A percentile compares a stretch with the other conserved stretches of the same genome.
Evolutionary conservation across 2,329 filamentous ascomycete species (phyloP).

Genomic region (Neurospora sp.): DNA sequence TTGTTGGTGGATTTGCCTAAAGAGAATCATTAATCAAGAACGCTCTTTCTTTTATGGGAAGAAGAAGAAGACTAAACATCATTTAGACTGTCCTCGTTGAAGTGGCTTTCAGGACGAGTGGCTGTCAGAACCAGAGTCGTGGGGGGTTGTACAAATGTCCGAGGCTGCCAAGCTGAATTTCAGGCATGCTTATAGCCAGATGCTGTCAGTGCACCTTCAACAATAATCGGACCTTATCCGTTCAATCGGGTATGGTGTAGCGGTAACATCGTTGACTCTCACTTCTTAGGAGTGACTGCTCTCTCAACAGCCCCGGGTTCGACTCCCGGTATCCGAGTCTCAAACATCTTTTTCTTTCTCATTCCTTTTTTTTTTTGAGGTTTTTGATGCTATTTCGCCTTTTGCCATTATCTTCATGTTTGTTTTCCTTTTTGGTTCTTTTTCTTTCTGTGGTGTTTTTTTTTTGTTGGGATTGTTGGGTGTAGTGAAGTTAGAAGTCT

Average conservation of each 20-base stretch:
- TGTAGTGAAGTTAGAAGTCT: neutral
- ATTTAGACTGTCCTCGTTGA: too few relatives aligned
- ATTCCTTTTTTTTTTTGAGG: neutral
- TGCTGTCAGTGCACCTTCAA: neutral
- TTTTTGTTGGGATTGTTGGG: neutral
- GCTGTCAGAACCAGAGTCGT: too few relatives aligned
- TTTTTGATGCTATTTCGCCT: neutral
- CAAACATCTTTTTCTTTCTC: neutral
- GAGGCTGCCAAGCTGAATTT: too few relatives aligned
- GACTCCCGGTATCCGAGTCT: neutral
- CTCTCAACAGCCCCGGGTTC: neutral
- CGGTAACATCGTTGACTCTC: neutral
- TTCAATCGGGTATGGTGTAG: slow-evolving; percentile 7
- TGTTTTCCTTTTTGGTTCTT: neutral
- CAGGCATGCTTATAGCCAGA: neutral
- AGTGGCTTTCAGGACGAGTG: too few relatives aligned
- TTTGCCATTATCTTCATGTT: neutral
- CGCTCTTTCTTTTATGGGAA: too few relatives aligned
- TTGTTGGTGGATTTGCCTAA: too few relatives aligned
- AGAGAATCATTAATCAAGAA: too few relatives aligned
- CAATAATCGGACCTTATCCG: slow-evolving; percentile 4
- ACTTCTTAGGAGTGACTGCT: neutral
- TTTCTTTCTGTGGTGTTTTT: neutral
- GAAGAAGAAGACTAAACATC: too few relatives aligned
- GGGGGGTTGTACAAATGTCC: too few relatives aligned